Evolutionary conservation across 2,329 filamentous ascomycete species (phyloP).

Genomic region (Stachybotrys chartarum): DNA sequence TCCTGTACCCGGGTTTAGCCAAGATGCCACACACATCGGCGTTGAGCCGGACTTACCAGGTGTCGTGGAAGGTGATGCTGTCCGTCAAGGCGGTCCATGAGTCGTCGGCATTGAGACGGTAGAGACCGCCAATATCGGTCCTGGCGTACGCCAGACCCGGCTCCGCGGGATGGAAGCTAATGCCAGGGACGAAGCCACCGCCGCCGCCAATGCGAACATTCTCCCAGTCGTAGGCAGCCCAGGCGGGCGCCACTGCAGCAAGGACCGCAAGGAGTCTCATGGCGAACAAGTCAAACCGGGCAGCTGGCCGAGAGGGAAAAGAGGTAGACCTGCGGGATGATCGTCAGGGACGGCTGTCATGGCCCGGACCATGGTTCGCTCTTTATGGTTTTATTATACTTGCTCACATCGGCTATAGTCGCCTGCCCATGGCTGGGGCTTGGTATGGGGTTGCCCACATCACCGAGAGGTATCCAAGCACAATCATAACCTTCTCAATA

Average conservation of each 20-base stretch:
- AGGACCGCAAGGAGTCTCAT: constrained; percentile 6
- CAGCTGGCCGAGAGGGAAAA: background rate
- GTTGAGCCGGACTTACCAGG: constrained; percentile 28
- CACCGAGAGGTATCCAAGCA: background rate
- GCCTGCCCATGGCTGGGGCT: no score
- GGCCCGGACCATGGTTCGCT: background rate
- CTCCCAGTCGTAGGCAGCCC: constrained; percentile 33
- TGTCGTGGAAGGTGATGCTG: constrained; percentile 29
- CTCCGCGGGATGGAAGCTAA: constrained; percentile 46
- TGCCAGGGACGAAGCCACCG: constrained; percentile 48
- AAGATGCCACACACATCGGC: background rate
- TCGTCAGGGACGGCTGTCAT: background rate
- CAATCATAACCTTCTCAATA: no score
- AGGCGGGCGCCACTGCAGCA: constrained; percentile 13
- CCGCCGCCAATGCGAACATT: constrained; percentile 48
- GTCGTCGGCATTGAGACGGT: constrained; percentile 47
- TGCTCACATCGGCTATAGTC: background rate
- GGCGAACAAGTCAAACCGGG: background rate
- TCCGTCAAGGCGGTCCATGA: constrained; percentile 33
- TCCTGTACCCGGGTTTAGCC: constrained; percentile 22
- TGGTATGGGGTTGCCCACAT: background rate
- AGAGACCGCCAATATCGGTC: constrained; percentile 51
- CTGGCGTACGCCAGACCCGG: constrained; percentile 40
- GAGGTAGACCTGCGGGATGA: background rate
- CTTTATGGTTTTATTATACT: background rate